Base-by-base conservation (phyloP, 257 asterid genomes). In the Lycium barbarum region DNA sequence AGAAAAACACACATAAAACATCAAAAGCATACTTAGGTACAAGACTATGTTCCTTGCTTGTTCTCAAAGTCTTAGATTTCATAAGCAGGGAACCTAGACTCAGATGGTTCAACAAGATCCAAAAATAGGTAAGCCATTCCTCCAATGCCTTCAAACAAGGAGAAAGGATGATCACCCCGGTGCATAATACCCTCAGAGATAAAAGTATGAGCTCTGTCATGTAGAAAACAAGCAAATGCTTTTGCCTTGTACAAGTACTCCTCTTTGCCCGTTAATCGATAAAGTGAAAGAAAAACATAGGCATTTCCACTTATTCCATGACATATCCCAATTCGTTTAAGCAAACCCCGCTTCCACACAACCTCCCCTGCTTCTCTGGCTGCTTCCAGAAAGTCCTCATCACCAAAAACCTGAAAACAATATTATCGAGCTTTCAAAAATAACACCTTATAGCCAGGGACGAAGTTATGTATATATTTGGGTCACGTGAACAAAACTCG, bases 261-360 rank as follows among this genome's bases (percentile, higher is more conserved):
- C 17, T 90, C 91, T 36, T 91, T 89, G 5, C 97, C 92, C 2
- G 98, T 94, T 62, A 93, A 63, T 71, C 80, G 91, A 86, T 93
- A 92, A 47, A 94, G 91, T 14, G 98, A 88, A 74, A 94, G 93
- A 74, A 95, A 95, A 22, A 90, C 92, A 65, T 94, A 94, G 35
- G 98, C 86, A 79, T 95, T 95, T 33, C 98, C 98, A 80, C 97
- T 92, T n/a, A 95, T 90, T 81, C 98, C 98, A 40, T 94, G 98
- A 79, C 98, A 95, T 5, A 95, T 17, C 53, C 98, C 98, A 3
- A 95, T 91, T 81, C 95, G 93, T 86, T 91, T 95, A 43, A 94
- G 95, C 7, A 95, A 87, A 49, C 98, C 98, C 53, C 97, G 83
- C n/a, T 76, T 86, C 98, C 98, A 95, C 2, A 95, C 95, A 49